phyloP scores from a whole-genome alignment of 2,329 filamentous ascomycete genomes.

The Furcasterigmium furcatum region DNA sequence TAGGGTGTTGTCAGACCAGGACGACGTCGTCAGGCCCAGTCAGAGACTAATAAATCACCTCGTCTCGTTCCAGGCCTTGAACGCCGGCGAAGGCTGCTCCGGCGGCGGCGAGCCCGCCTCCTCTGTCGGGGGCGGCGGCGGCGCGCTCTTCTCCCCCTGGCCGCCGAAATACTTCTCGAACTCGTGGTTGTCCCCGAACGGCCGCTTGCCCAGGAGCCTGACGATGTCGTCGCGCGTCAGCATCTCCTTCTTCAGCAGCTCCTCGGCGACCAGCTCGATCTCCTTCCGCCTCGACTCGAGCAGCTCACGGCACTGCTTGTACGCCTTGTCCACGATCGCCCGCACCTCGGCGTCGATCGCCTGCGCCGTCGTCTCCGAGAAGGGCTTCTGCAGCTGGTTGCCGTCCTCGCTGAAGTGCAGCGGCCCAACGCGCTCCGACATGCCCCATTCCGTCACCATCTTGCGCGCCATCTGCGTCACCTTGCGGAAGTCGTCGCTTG shows the following conservation, averaged over 20 bases:
- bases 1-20: no score
- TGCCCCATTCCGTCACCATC: slow-evolving; percentile 99
- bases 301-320: slow-evolving; percentile 83
- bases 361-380: slow-evolving; percentile 89
- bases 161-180: slow-evolving; percentile 91
- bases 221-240: slow-evolving; percentile 90
- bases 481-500: slow-evolving; percentile 97
- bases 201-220: slow-evolving; percentile 77
- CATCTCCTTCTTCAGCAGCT: slow-evolving; percentile 88
- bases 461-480: slow-evolving; percentile 92
- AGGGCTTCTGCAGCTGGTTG: slow-evolving; percentile 87
- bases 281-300: slow-evolving; percentile 83
- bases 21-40: no score
- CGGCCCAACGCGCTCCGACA: slow-evolving; percentile 91
- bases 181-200: slow-evolving; percentile 81
- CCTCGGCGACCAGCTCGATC: slow-evolving; percentile 86
- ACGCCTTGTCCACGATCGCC: slow-evolving; percentile 87
- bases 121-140: slow-evolving; percentile 50
- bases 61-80: slow-evolving; percentile 19
- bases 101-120: slow-evolving; percentile 33
- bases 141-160: slow-evolving; percentile 47
- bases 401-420: slow-evolving; percentile 85
- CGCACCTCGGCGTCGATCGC: slow-evolving; percentile 90
- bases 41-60: no score
- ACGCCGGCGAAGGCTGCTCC: slow-evolving; percentile 33